These are phyloP conservation scores for Crithidia mellificae DNA, from an alignment of 208 protist genomes.

Conservation along the genomic window DNA sequence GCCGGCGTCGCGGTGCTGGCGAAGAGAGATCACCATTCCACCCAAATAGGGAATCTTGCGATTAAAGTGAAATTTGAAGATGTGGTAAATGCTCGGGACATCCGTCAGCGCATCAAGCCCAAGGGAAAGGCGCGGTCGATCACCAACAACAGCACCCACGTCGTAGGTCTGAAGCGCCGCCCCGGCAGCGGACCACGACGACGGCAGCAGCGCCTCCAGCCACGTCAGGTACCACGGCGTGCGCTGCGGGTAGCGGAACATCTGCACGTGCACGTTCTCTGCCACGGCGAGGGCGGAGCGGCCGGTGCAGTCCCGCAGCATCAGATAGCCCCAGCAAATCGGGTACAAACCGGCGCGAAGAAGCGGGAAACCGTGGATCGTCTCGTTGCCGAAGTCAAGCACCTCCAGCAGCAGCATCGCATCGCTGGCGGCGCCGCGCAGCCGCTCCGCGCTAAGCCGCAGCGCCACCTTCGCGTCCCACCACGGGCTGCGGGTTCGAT, in stretches of 20 bases:
- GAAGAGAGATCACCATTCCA: slow-evolving; percentile 35
- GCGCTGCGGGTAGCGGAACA: slow-evolving; percentile 74
- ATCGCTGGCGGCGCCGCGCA: slow-evolving; percentile 21
- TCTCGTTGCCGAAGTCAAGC: slow-evolving; percentile 70
- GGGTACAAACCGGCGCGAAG: slow-evolving; percentile 55
- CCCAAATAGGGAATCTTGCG: slow-evolving; percentile 68
- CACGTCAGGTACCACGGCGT: slow-evolving; percentile 55
- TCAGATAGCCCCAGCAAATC: slow-evolving; percentile 83
- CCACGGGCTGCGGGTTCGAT: slow-evolving; percentile 55
- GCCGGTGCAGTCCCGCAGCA: slow-evolving; percentile 60
- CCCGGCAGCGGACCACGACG: slow-evolving; percentile 29
- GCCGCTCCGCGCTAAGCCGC: slow-evolving; percentile 23
- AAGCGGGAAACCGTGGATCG: slow-evolving; percentile 60
- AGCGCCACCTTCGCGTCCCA: slow-evolving; percentile 75
- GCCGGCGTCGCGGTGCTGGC: slow-evolving; percentile 13
- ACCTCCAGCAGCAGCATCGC: slow-evolving; percentile 81
- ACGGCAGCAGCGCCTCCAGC: slow-evolving; percentile 47
- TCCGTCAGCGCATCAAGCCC: neutral
- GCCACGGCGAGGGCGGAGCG: slow-evolving; percentile 26
- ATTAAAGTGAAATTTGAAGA: slow-evolving; percentile 48
- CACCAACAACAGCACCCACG: slow-evolving; percentile 1
- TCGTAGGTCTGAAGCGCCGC: slow-evolving; percentile 27
- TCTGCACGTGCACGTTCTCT: slow-evolving; percentile 60
- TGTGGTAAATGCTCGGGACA: slow-evolving; percentile 44
- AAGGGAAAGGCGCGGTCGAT: neutral